Percentiles rank a stretch among this genome's conserved stretches.
These are phyloP conservation scores for Pseudoneurospora amorphoporcata DNA, from an alignment of 495 filamentous ascomycete species.

Conservation along the genomic window DNA sequence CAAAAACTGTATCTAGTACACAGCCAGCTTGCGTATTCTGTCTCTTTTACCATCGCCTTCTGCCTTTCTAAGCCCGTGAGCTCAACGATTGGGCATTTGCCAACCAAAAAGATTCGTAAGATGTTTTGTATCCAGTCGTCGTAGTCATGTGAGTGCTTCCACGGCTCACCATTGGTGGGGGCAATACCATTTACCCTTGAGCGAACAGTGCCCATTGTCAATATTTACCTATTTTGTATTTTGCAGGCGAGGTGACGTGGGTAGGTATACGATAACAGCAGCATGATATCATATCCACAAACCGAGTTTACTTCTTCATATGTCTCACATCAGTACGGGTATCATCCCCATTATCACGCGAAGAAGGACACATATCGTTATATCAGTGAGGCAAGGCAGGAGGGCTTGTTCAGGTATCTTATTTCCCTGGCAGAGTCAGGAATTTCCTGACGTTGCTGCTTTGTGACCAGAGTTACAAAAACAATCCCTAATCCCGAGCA, in stretches of 20 bases:
- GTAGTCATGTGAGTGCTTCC: neutral
- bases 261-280: no score
- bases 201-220: neutral
- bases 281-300: neutral
- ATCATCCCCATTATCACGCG: neutral
- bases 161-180: neutral
- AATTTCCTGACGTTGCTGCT: conserved; percentile 18
- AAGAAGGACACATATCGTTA: neutral
- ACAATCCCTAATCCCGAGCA: conserved; percentile 11
- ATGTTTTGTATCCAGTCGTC: neutral
- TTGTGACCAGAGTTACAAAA: conserved; percentile 15
- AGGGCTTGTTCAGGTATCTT: neutral
- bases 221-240: neutral
- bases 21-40: neutral
- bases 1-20: neutral
- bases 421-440: conserved; percentile 17
- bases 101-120: neutral
- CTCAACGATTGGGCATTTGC: neutral
- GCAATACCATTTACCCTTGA: neutral
- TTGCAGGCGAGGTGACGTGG: no score
- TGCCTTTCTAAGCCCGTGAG: neutral
- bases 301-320: neutral
- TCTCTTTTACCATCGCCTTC: neutral
- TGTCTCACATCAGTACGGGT: neutral
- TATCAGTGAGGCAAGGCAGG: neutral